Percentiles rank a stretch among this genome's conserved stretches.
Evolutionary conservation across 2,329 filamentous ascomycete species (phyloP).

Genomic region (Botryotinia calthae): DNA sequence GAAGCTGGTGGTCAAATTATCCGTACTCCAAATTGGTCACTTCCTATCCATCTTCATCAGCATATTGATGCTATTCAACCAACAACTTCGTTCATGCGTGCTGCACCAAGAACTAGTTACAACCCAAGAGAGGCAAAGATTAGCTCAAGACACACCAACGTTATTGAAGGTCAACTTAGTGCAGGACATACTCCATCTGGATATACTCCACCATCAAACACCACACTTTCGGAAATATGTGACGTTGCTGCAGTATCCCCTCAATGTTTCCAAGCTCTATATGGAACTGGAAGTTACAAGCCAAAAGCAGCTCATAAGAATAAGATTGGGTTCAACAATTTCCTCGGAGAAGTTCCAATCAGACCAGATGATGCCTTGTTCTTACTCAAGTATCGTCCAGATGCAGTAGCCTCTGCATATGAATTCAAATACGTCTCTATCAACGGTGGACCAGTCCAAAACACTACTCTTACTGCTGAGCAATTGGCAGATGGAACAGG

Average conservation of each 20-base stretch:
- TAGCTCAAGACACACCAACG: constrained; percentile 13
- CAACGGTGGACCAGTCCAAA: constrained; percentile 23
- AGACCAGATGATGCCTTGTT: constrained; percentile 28
- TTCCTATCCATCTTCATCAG: constrained; percentile 54
- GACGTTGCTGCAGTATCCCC: constrained; percentile 42
- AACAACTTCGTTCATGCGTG: constrained; percentile 57
- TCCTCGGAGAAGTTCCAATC: constrained; percentile 28
- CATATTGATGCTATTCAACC: constrained; percentile 60
- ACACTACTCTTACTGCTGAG: constrained; percentile 23
- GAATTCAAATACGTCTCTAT: constrained; percentile 26
- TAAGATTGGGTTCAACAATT: constrained; percentile 33
- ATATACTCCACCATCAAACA: constrained; percentile 36
- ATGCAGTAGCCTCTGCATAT: constrained; percentile 23
- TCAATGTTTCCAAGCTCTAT: constrained; percentile 30
- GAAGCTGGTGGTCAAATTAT: constrained; percentile 51
- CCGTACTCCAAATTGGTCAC: constrained; percentile 55
- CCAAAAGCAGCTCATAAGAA: constrained; percentile 26
- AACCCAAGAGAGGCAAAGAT: background rate
- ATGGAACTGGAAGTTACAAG: constrained; percentile 26
- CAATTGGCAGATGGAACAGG: constrained; percentile 22
- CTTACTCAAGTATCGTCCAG: constrained; percentile 29
- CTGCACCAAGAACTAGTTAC: constrained; percentile 15
- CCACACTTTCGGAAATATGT: constrained; percentile 57
- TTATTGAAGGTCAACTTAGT: constrained; percentile 11
- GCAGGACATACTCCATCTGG: constrained; percentile 21